These are phyloP conservation scores for Podospora comata DNA, from an alignment of 495 filamentous ascomycete genomes.

Conservation along the genomic window DNA sequence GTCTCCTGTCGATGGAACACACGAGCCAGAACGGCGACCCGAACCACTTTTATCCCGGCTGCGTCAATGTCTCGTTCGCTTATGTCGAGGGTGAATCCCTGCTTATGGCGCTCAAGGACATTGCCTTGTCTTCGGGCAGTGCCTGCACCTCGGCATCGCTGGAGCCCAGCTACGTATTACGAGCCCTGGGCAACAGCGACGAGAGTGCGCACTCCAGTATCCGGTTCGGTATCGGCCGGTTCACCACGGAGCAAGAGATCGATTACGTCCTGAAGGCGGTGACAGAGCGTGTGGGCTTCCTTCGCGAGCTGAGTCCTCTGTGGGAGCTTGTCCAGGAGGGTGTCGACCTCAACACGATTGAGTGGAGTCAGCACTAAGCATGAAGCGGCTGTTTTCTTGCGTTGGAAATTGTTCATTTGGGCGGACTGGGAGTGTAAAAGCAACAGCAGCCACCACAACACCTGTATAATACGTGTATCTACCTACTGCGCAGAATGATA, in stretches of 20 bases:
- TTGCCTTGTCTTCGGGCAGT: constrained; percentile 93
- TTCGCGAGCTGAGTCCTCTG: constrained; percentile 90
- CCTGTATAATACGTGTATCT: constrained; percentile 22
- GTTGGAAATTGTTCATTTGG: not conserved
- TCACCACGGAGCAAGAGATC: constrained; percentile 92
- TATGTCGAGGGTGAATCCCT: constrained; percentile 98
- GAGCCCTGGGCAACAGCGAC: constrained; percentile 90
- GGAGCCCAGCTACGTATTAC: constrained; percentile 92
- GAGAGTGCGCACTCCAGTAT: constrained; percentile 98
- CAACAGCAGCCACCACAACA: constrained; percentile 15
- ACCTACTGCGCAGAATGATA: constrained; percentile 22
- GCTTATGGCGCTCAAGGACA: constrained; percentile 97
- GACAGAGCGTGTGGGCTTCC: constrained; percentile 79
- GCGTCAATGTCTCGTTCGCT: constrained; percentile 96
- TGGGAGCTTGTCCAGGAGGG: constrained; percentile 99
- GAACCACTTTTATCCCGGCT: constrained; percentile 83
- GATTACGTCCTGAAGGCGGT: constrained; percentile 98
- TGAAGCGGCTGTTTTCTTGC: not conserved
- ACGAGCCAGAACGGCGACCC: constrained; percentile 87
- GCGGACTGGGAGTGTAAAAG: constrained; percentile 1
- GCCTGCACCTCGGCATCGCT: constrained; percentile 96
- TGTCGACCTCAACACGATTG: constrained; percentile 89
- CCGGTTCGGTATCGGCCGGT: constrained; percentile 93
- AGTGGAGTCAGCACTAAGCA: constrained; percentile 89
- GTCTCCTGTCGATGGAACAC: constrained; percentile 84